phyloP scores from a whole-genome alignment of 2,329 filamentous ascomycete species.

The Calonectria pseudoreteaudii region DNA sequence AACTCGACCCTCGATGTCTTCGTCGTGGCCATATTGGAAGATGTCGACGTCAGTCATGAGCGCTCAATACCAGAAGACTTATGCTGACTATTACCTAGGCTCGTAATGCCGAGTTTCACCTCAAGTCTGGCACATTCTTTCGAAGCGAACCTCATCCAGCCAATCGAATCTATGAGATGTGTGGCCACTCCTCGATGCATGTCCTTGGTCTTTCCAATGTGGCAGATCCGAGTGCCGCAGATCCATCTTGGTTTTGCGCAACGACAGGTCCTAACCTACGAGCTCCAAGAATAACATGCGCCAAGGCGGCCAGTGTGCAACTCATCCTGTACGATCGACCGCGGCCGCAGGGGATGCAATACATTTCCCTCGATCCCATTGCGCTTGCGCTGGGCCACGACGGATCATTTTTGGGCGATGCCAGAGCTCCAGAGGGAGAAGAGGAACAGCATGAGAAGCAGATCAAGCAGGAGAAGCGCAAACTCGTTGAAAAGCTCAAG shows the following conservation, averaged over 20 bases:
- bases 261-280: constrained; percentile 62
- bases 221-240: constrained; percentile 60
- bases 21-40: constrained; percentile 88
- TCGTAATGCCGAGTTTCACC: constrained; percentile 86
- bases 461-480: constrained; percentile 69
- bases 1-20: constrained; percentile 93
- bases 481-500: constrained; percentile 86
- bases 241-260: constrained; percentile 77
- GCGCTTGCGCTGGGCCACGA: constrained; percentile 87
- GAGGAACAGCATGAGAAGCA: constrained; percentile 74
- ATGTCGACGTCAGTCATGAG: constrained; percentile 79
- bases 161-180: constrained; percentile 84
- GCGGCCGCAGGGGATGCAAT: constrained; percentile 90
- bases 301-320: constrained; percentile 80
- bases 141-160: constrained; percentile 85
- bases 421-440: constrained; percentile 71
- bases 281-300: constrained; percentile 80
- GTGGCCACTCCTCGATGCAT: constrained; percentile 84
- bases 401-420: constrained; percentile 53
- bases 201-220: constrained; percentile 88
- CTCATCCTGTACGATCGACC: constrained; percentile 91
- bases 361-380: constrained; percentile 91
- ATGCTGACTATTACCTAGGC: constrained; percentile 61
- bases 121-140: constrained; percentile 86
- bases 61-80: neutral